These are phyloP conservation scores for Neofusicoccum umdonicola DNA, from an alignment of 2,329 filamentous ascomycete genomes.

Conservation along the genomic window DNA sequence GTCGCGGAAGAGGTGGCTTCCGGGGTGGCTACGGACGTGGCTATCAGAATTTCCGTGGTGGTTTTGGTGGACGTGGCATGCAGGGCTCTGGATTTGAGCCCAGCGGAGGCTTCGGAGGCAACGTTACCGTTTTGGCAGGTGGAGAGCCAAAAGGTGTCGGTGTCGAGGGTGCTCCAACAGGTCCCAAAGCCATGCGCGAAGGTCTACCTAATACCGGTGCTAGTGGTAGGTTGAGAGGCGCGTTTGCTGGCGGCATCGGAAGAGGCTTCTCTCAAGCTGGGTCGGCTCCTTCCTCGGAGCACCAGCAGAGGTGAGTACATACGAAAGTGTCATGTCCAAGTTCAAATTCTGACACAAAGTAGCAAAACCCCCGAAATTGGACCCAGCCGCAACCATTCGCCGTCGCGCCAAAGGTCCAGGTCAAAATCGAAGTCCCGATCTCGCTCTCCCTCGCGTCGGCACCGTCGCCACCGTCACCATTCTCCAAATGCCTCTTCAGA, in stretches of 20 bases:
- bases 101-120: slow-evolving; percentile 27
- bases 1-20: slow-evolving; percentile 59
- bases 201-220: slow-evolving; percentile 80
- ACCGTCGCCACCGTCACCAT: slow-evolving; percentile 52
- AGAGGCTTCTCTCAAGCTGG: background rate
- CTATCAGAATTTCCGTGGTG: slow-evolving; percentile 47
- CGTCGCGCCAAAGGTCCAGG: slow-evolving; percentile 23
- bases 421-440: slow-evolving; percentile 38
- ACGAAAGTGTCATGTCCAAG: background rate
- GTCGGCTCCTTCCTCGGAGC: slow-evolving; percentile 2
- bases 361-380: slow-evolving; percentile 35
- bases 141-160: slow-evolving; percentile 54
- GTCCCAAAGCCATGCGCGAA: slow-evolving; percentile 91
- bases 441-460: slow-evolving; percentile 35
- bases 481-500: slow-evolving; percentile 47
- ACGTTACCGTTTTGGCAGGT: slow-evolving; percentile 33
- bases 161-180: slow-evolving; percentile 74
- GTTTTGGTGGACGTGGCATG: slow-evolving; percentile 43
- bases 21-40: slow-evolving; percentile 39
- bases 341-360: background rate
- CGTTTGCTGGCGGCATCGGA: background rate
- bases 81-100: slow-evolving; percentile 22
- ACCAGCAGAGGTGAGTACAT: slow-evolving; percentile 10
- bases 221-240: slow-evolving; percentile 52
- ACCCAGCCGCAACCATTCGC: slow-evolving; percentile 40